A percentile compares a stretch with the other conserved stretches of the same genome.
Evolutionary conservation across 139 green algal genomes (phyloP).

Genomic region (Auxenochlorella protothecoides): DNA sequence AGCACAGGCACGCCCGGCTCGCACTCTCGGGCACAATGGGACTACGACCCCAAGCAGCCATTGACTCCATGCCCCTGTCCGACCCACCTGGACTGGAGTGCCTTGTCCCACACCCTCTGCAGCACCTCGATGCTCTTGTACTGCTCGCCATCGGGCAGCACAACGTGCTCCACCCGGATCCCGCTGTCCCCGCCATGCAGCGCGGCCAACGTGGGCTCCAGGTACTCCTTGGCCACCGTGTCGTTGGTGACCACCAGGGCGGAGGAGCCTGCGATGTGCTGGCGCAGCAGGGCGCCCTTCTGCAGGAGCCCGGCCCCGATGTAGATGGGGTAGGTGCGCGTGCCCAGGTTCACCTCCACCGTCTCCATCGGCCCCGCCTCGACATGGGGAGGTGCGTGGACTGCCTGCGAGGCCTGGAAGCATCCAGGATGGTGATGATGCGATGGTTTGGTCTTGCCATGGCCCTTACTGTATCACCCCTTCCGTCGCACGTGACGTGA

Average conservation of each 20-base stretch:
- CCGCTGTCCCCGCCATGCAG: slow-evolving; percentile 6
- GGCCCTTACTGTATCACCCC: no score
- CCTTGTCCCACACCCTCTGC: slow-evolving; percentile 47
- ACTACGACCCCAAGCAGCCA: no score
- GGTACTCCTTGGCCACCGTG: slow-evolving; percentile 84
- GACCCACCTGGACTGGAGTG: not conserved
- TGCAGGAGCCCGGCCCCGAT: slow-evolving; percentile 77
- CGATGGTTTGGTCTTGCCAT: no score
- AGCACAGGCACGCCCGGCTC: no score
- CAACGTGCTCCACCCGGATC: slow-evolving; percentile 44
- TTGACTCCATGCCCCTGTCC: not conserved
- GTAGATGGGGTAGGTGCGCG: slow-evolving; percentile 95
- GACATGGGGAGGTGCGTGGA: not conserved
- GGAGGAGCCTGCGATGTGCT: slow-evolving; percentile 80
- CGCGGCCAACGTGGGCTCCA: slow-evolving; percentile 41
- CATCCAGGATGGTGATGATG: no score
- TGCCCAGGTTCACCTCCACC: slow-evolving; percentile 65
- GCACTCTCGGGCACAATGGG: no score
- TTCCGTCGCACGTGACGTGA: no score
- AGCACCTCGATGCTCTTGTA: slow-evolving; percentile 87
- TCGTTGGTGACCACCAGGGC: slow-evolving; percentile 94
- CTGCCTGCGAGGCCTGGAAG: no score
- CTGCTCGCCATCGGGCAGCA: slow-evolving; percentile 91
- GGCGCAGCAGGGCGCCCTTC: slow-evolving; percentile 46
- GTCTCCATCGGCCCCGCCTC: slow-evolving; percentile 3